phyloP scores from a whole-genome alignment of 2,329 filamentous ascomycete species.

The Aspergillus fumigatiaffinis region DNA sequence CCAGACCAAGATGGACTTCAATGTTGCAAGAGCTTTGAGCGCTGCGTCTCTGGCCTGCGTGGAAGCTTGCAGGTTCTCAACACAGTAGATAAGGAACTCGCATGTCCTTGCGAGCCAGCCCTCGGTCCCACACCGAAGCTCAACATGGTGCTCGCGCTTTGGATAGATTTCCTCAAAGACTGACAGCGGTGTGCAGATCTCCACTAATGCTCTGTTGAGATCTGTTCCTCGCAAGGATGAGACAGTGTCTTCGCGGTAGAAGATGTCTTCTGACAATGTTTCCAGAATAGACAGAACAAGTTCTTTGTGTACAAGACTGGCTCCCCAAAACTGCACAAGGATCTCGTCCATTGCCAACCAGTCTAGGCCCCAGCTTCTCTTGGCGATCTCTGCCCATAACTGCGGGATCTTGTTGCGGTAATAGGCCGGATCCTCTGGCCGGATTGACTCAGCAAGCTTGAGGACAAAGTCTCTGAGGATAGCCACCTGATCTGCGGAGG shows the following conservation, averaged over 20 bases:
- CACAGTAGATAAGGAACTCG: constrained; percentile 68
- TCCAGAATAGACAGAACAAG: constrained; percentile 86
- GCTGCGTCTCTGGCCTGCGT: constrained; percentile 66
- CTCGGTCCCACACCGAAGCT: constrained; percentile 72
- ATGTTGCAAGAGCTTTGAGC: constrained; percentile 69
- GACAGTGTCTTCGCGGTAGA: constrained; percentile 82
- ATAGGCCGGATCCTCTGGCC: constrained; percentile 71
- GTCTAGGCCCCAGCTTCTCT: constrained; percentile 84
- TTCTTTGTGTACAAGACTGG: constrained; percentile 65
- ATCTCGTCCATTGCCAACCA: constrained; percentile 94
- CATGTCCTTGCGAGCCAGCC: constrained; percentile 83
- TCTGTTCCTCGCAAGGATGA: constrained; percentile 78
- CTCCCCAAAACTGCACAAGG: constrained; percentile 74
- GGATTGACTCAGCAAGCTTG: constrained; percentile 68
- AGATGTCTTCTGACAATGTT: constrained; percentile 89
- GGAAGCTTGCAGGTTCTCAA: constrained; percentile 63
- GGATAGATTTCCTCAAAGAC: constrained; percentile 75
- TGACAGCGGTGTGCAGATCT: constrained; percentile 79
- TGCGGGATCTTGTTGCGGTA: constrained; percentile 91
- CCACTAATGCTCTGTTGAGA: constrained; percentile 84
- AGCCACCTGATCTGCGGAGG: constrained; percentile 61
- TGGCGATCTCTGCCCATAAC: constrained; percentile 91
- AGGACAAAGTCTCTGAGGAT: constrained; percentile 73
- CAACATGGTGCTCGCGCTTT: constrained; percentile 63
- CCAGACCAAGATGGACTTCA: constrained; percentile 81